These are phyloP conservation scores for Clavariopsis aquatica DNA, from an alignment of 495 filamentous ascomycete species.

Conservation along the genomic window DNA sequence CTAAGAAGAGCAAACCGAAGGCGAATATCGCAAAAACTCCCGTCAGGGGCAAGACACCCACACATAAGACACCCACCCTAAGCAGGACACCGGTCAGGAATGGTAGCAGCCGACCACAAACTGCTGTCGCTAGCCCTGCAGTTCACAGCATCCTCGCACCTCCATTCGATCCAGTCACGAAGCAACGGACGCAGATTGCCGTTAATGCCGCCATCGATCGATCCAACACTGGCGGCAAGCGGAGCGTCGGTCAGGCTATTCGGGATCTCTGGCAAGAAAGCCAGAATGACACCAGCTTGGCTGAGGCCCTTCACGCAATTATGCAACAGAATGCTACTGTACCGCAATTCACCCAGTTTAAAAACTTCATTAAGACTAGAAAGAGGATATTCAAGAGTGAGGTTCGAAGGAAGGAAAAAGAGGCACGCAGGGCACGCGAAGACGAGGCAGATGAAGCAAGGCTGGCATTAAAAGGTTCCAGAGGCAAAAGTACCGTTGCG, in stretches of 20 bases:
- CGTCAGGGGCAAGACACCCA: conserved; percentile 24
- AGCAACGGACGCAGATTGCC: conserved; percentile 26
- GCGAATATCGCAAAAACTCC: conserved; percentile 23
- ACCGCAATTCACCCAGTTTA: conserved; percentile 34
- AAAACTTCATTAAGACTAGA: conserved; percentile 34
- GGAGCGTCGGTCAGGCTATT: conserved; percentile 38
- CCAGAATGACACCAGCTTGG: conserved; percentile 25
- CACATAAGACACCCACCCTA: conserved; percentile 7
- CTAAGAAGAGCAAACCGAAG: conserved; percentile 31
- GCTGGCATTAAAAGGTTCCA: neutral
- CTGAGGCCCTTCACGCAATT: conserved; percentile 36
- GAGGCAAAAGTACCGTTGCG: neutral
- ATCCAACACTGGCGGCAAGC: conserved; percentile 28
- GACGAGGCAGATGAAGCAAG: neutral
- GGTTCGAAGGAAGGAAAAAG: neutral
- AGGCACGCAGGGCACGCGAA: neutral
- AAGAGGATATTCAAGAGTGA: conserved; percentile 31
- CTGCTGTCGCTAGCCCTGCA: neutral
- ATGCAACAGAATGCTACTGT: conserved; percentile 36
- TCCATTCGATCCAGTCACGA: neutral
- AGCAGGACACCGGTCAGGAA: conserved; percentile 24
- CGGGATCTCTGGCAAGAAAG: conserved; percentile 35
- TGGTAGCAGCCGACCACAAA: conserved; percentile 11
- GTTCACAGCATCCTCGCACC: neutral
- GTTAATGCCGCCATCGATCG: conserved; percentile 38